These are phyloP conservation scores for Ceratobasidium sp. DNA, from an alignment of 1,284 basidiomycete species.

Conservation along the genomic window DNA sequence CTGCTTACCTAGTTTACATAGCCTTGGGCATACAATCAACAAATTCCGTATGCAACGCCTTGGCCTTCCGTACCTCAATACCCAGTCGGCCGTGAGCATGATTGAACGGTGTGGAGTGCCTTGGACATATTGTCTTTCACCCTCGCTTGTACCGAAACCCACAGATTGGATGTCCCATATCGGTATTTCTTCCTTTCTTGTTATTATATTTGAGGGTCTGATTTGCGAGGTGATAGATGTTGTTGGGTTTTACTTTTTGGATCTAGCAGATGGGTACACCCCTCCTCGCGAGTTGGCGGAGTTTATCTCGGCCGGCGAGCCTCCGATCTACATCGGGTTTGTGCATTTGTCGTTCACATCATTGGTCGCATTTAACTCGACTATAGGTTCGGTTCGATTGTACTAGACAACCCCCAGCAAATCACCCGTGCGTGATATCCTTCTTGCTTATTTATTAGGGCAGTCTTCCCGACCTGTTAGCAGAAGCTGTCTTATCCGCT, in stretches of 20 bases:
- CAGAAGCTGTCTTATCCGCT: constrained; percentile 65
- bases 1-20: constrained; percentile 53
- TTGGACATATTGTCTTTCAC: constrained; percentile 77
- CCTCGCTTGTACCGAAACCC: constrained; percentile 71
- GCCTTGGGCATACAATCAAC: constrained; percentile 71
- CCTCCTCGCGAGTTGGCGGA: constrained; percentile 63
- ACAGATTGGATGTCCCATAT: constrained; percentile 71
- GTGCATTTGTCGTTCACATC: constrained; percentile 13
- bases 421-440: constrained; percentile 61
- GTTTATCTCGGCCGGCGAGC: constrained; percentile 64
- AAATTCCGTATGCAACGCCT: constrained; percentile 67
- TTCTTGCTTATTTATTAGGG: too few species aligned
- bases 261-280: constrained; percentile 63
- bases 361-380: not conserved
- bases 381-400: constrained; percentile 70
- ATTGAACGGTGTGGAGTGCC: constrained; percentile 69
- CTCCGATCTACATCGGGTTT: constrained; percentile 71
- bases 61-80: constrained; percentile 63
- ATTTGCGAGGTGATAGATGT: constrained; percentile 60
- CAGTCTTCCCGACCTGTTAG: constrained; percentile 47
- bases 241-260: constrained; percentile 73
- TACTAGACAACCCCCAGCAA: constrained; percentile 68
- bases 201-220: constrained; percentile 13
- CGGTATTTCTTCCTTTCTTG: constrained; percentile 57
- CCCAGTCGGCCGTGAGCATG: constrained; percentile 65